Evolutionary conservation across 495 filamentous ascomycete genomes (phyloP), one percentile per base, ranked within the genome.

Genomic region (Xylaria intraflava): DNA sequence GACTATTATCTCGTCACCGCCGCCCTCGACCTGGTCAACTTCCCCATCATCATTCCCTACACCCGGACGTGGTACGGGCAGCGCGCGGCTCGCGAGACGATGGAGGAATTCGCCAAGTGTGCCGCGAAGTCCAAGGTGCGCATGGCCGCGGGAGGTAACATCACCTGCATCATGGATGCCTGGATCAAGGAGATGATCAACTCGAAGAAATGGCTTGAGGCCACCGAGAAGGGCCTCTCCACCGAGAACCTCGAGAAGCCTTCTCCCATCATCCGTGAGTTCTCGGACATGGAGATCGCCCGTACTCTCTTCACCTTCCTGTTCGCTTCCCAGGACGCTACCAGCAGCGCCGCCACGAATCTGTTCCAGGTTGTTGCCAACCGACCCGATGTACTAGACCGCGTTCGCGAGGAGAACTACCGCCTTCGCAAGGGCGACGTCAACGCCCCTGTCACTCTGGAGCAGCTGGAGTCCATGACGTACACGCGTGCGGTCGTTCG

Each of bases 61-160:
- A 96, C 93, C 60, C 91, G 87, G 78, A 88, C 89, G 8, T 98
- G 90, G 89, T 95, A 95, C 67, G 93, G 93, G 56, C 95, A 97
- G 80, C 93, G 89, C 72, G 89, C 92, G 16, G 84, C 93, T 36
- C 87, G 92, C 60, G 91, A 92, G 83, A 90, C 96, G 22, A 76
- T 97, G 51, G 81, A 80, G 2, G 90, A 95, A 67, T 97, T 98
- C 66, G 68, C 87, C 62, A 88, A 87, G 67, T 98, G 93, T 67
- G 87, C 93, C 26, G 88, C 89, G 30, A 96, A 96, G 80, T 86
- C 85, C 68, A 95, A 90, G 75, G 85, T 85, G 46, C 84, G 89
- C 56, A 96, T 97, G 88, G 83, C 84, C 59, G 89, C 90, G 51
- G 92, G 93, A 56, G 91, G 91, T 53, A 81, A 91, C 51, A 71